Evolutionary conservation across 768 basidiomycete species (phyloP), one percentile per base, ranked within the genome.

Genomic region (Pholiota microspora): DNA sequence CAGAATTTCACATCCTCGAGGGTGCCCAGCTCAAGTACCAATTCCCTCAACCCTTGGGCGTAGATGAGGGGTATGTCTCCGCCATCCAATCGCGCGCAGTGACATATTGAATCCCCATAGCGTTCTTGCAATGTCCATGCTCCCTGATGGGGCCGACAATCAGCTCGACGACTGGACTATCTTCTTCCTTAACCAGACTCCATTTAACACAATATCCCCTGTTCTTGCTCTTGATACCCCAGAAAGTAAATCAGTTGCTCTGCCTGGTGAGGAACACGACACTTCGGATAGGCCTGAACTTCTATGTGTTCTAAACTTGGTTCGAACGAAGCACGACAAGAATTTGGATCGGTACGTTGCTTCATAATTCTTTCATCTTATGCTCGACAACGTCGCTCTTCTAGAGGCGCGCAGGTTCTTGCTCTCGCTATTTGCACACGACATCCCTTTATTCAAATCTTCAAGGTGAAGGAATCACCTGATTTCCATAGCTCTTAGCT

Each of bases 1-100:
- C 97, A n/a, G 97, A 98, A 70, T 99, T 99, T 74, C 92, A 99
- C 76, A 98, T 99, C 59, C 87, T 93, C 66, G 84, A 89, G 54
- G 97, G 97, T 29, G 91, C 95, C 2, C 89, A 93, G 59, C 78
- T 99, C 58, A 89, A 92, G 36, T 95, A 97, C 70, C 94, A 98
- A 71, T 98, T 96, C 66, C 97, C 97, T 8, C 91, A 91, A 64
- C 92, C 94, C 10, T 78, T 97, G 31, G 97, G 96, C 8, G 85
- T 92, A 54, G 92, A 98, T 79, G 94, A 96, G 70, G 89, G 92
- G 95, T 96, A 67, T 62, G 83, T 71, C n/a, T 18, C 8, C 21
- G 40, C 44, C 3, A 44, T 15, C 3, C 34, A 34, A 34, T 31
- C 46, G 29, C 35, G 47, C 44, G 53, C 18, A 7, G 25, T 34